These are phyloP conservation scores for Seiridium cupressi DNA, from an alignment of 2,329 filamentous ascomycete genomes.

Conservation along the genomic window DNA sequence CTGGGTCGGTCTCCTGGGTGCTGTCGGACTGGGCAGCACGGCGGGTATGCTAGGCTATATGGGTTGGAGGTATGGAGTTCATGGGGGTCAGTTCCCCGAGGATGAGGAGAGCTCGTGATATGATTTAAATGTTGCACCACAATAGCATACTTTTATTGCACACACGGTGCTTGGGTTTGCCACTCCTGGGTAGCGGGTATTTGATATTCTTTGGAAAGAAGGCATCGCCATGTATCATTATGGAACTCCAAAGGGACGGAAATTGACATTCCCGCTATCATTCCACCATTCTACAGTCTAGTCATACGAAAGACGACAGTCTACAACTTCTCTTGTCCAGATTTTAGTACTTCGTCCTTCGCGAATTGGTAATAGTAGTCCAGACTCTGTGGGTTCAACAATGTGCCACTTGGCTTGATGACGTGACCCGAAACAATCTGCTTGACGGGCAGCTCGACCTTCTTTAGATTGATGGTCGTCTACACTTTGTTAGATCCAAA, in stretches of 20 bases:
- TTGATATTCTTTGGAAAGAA: too few species aligned
- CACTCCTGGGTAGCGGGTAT: too few species aligned
- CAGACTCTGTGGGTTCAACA: slow-evolving; percentile 73
- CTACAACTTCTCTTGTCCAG: slow-evolving; percentile 48
- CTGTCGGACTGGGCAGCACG: slow-evolving; percentile 45
- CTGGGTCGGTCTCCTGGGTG: slow-evolving; percentile 41
- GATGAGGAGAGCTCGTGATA: slow-evolving; percentile 9
- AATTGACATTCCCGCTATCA: too few species aligned
- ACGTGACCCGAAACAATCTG: slow-evolving; percentile 75
- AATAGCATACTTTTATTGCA: too few species aligned
- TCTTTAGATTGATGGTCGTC: slow-evolving; percentile 82
- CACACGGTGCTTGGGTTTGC: too few species aligned
- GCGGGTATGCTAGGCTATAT: slow-evolving; percentile 47
- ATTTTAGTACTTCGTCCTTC: slow-evolving; percentile 61
- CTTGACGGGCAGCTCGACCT: slow-evolving; percentile 82
- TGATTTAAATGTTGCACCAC: neutral
- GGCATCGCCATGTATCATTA: too few species aligned
- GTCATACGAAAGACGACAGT: slow-evolving; percentile 6
- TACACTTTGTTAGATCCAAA: slow-evolving; percentile 27
- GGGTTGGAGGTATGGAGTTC: slow-evolving; percentile 48
- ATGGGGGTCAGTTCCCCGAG: slow-evolving; percentile 36
- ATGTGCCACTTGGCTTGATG: slow-evolving; percentile 73
- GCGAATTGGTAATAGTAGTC: slow-evolving; percentile 80
- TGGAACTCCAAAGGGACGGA: too few species aligned
- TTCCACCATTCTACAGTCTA: too few species aligned